These are phyloP conservation scores for Graphilbum fragrans DNA, from an alignment of 2,329 filamentous ascomycete genomes.

Conservation along the genomic window DNA sequence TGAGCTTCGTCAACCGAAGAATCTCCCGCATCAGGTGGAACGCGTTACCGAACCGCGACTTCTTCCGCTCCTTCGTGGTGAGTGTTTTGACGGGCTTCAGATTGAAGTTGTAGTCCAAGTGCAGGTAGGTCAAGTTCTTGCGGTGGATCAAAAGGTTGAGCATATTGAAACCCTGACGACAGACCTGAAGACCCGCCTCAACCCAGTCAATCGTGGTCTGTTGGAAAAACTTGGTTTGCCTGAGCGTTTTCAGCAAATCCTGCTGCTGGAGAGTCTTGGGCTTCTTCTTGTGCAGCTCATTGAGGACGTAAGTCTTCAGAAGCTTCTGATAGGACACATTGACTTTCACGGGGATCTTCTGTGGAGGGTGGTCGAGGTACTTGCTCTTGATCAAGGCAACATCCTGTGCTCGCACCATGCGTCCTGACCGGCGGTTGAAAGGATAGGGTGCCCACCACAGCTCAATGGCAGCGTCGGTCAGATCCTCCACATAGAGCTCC, in stretches of 20 bases:
- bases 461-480: conserved; percentile 76
- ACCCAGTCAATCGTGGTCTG: conserved; percentile 99
- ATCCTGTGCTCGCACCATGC: conserved; percentile 94
- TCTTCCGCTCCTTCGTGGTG: conserved; percentile 98
- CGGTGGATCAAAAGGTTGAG: conserved; percentile 93
- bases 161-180: conserved; percentile 98
- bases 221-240: conserved; percentile 98
- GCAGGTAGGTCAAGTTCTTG: conserved; percentile 95
- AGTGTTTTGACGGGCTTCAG: conserved; percentile 97
- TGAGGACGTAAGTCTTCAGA: conserved; percentile 89
- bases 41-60: conserved; percentile 96
- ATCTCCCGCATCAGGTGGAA: conserved; percentile 99
- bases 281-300: conserved; percentile 90
- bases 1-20: conserved; percentile 85
- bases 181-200: conserved; percentile 95
- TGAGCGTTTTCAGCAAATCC: conserved; percentile 76
- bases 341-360: conserved; percentile 84
- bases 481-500: conserved; percentile 72
- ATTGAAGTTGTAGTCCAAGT: conserved; percentile 99
- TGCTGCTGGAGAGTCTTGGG: conserved; percentile 95
- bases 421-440: conserved; percentile 85
- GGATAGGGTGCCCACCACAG: conserved; percentile 98
- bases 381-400: conserved; percentile 96
- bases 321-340: conserved; percentile 97
- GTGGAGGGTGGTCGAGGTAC: conserved; percentile 92